Conservation (phyloP, 257 asterid species). For the Vinca minor region DNA sequence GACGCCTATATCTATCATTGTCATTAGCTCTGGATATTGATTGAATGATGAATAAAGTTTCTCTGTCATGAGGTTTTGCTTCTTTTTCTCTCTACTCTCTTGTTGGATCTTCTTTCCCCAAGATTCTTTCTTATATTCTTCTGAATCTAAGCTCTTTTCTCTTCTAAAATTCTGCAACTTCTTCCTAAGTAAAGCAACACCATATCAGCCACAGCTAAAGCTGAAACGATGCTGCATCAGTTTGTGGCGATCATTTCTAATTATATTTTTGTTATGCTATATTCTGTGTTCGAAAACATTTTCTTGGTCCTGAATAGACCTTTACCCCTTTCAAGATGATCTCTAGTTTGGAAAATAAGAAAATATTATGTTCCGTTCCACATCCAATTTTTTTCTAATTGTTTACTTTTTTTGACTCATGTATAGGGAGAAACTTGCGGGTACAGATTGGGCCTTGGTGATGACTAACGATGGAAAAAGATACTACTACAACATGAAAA, state of each 20-base stretch:
- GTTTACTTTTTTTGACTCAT: conserved; percentile 19
- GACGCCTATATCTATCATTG: too few relatives aligned
- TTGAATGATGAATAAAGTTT: too few relatives aligned
- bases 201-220: too few relatives aligned
- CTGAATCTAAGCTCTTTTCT: too few relatives aligned
- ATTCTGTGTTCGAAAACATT: neutral
- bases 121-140: too few relatives aligned
- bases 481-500: conserved; percentile 66
- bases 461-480: conserved; percentile 80
- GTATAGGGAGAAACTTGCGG: conserved; percentile 74
- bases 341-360: neutral
- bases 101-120: too few relatives aligned
- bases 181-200: too few relatives aligned
- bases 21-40: too few relatives aligned
- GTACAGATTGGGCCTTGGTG: conserved; percentile 85
- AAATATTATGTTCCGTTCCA: neutral
- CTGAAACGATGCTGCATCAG: too few relatives aligned
- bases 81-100: too few relatives aligned
- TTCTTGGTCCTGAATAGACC: neutral
- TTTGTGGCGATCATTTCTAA: neutral
- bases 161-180: too few relatives aligned
- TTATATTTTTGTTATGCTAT: neutral
- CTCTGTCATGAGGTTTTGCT: too few relatives aligned
- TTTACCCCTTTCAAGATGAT: neutral
- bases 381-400: neutral